Evolutionary conservation across 345 rosid genomes (phyloP), one percentile per base, ranked within the genome.

Genomic region (Acer yangbiense): DNA sequence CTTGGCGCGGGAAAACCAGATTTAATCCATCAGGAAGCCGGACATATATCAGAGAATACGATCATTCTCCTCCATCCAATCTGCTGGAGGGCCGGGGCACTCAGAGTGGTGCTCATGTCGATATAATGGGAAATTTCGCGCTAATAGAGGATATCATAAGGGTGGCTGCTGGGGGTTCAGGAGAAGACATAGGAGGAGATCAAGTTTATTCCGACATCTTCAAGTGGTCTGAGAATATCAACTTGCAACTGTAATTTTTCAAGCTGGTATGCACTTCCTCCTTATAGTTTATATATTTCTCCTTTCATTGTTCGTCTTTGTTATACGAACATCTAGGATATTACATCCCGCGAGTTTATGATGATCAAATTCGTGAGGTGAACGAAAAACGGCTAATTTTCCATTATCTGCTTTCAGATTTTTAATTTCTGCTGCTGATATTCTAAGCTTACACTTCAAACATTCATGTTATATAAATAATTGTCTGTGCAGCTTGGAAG

Each of bases 61-160:
- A 85, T 46, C 98, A 96, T 83, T 83, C 90, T 76, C 99, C 98
- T 41, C 98, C 98, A 0, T 85, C 97, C 23, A 94, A 90, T 76
- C 85, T 96, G 55, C 85, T 96, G 16, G 98, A 96, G 81, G 99
- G 98, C 7, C 87, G 99, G 0, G 98, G 99, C 71, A 96, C 95
- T 1, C 97, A 84, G 76, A 96, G 99, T 61, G 98, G 97, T 8
- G 88, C 89, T 7, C 98, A 96, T 82, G 98, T 94, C 6, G 99
- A 96, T 76, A 91, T 96, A 66, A 92, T 96, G 99, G 99, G 99
- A 63, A 96, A 96, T 82, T 96, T 96, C 77, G 98, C 93, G 7
- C 75, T 96, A 78, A 92, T 96, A 1, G 98, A 96, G 77, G 98
- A 96, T 74, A 64, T 94, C 46, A 86, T 94, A 82, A 88, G 97